phyloP scores from a whole-genome alignment of 1,284 basidiomycete species.

The Tremellales sp. region DNA sequence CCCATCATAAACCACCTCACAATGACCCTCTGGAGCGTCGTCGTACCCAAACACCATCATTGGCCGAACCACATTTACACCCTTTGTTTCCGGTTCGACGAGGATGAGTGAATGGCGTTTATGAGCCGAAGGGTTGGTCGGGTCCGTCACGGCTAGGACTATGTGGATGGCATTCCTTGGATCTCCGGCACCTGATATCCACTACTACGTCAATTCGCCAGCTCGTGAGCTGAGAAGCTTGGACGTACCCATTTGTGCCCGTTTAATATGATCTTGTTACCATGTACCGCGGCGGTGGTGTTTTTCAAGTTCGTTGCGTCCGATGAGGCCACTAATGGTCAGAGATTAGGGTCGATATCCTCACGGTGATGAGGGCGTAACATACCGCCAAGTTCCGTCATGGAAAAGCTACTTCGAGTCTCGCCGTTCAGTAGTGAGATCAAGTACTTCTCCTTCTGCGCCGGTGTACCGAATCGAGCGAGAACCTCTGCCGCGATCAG shows the following conservation, averaged over 20 bases:
- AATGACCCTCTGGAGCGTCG: slow-evolving; percentile 93
- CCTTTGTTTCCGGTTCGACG: slow-evolving; percentile 79
- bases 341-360: slow-evolving; percentile 1
- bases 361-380: slow-evolving; percentile 6
- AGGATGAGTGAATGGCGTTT: slow-evolving; percentile 90
- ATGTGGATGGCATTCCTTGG: slow-evolving; percentile 84
- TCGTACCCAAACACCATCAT: slow-evolving; percentile 94
- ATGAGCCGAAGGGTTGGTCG: slow-evolving; percentile 53
- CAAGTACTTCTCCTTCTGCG: slow-evolving; percentile 90
- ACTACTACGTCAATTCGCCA: slow-evolving; percentile 49
- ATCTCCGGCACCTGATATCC: slow-evolving; percentile 96
- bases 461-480: slow-evolving; percentile 81
- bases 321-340: slow-evolving; percentile 72
- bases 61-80: slow-evolving; percentile 82
- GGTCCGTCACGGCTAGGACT: slow-evolving; percentile 63
- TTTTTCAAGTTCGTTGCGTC: slow-evolving; percentile 95
- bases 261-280: slow-evolving; percentile 85
- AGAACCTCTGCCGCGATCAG: slow-evolving; percentile 63
- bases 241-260: slow-evolving; percentile 82
- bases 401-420: slow-evolving; percentile 87
- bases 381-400: slow-evolving; percentile 87
- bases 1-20: slow-evolving; percentile 90
- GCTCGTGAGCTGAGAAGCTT: background rate
- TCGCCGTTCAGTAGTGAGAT: slow-evolving; percentile 82
- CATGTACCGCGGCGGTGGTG: slow-evolving; percentile 71